These are phyloP conservation scores for Selaginella moellendorffii DNA, from an alignment of 75 land plant genomes.

Conservation along the genomic window DNA sequence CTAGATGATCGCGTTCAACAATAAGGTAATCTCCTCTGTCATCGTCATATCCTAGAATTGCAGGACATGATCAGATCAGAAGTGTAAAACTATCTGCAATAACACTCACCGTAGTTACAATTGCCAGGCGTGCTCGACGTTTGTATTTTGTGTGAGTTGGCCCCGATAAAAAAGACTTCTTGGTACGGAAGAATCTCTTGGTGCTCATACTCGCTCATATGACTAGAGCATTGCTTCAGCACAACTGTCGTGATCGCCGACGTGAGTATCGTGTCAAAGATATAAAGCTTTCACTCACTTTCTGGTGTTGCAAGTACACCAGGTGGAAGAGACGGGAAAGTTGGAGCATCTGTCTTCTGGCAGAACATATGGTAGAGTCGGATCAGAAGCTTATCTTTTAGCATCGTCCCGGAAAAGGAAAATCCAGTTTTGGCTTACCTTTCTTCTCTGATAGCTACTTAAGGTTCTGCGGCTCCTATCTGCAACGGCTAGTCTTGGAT, in stretches of 20 bases:
- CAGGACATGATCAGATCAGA: background rate
- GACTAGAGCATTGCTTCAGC: conserved; percentile 14
- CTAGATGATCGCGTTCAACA: conserved; percentile 25
- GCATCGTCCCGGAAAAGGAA: background rate
- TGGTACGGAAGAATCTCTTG: conserved; percentile 20
- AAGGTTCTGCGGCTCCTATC: conserved; percentile 13
- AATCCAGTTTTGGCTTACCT: conserved; percentile 5
- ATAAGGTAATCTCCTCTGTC: conserved; percentile 26
- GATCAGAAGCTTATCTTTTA: background rate
- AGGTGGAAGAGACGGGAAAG: conserved; percentile 1
- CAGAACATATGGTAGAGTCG: background rate
- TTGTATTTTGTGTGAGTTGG: conserved; percentile 19
- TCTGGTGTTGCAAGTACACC: conserved; percentile 20
- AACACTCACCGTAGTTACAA: conserved; percentile 21
- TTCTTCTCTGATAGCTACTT: conserved; percentile 4
- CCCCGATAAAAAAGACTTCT: conserved; percentile 23
- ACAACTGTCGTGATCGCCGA: conserved; percentile 17
- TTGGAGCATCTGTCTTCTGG: conserved; percentile 16
- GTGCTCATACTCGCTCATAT: conserved; percentile 22
- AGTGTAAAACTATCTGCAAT: background rate
- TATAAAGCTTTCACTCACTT: conserved; percentile 7
- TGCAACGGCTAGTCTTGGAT: conserved; percentile 19
- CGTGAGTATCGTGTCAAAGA: background rate
- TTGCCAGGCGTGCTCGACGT: conserved; percentile 16
- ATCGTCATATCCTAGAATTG: conserved; percentile 31